phyloP scores from a whole-genome alignment of 495 filamentous ascomycete genomes.

The Hypoxylon cercidicola region DNA sequence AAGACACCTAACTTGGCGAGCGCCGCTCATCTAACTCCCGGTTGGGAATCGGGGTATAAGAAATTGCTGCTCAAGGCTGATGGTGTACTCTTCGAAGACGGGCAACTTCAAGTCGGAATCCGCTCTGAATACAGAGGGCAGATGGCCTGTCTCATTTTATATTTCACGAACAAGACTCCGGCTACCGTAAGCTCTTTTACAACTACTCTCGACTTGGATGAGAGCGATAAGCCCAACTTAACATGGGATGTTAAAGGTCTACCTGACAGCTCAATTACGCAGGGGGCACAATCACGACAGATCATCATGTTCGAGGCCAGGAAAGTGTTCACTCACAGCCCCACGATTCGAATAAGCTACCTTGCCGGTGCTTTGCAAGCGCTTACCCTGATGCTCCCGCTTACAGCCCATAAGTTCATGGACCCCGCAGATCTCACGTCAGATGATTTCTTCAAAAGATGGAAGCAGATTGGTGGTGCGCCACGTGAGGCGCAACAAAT shows the following conservation, averaged over 20 bases:
- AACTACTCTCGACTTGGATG: slow-evolving; percentile 87
- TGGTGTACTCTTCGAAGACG: slow-evolving; percentile 93
- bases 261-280: slow-evolving; percentile 81
- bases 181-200: slow-evolving; percentile 88
- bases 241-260: slow-evolving; percentile 86
- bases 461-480: slow-evolving; percentile 94
- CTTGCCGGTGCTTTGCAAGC: slow-evolving; percentile 94
- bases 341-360: slow-evolving; percentile 93
- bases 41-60: slow-evolving; percentile 94
- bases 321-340: slow-evolving; percentile 81
- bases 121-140: slow-evolving; percentile 93
- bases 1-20: slow-evolving; percentile 87
- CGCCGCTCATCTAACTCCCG: slow-evolving; percentile 89
- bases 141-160: slow-evolving; percentile 93
- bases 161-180: slow-evolving; percentile 93
- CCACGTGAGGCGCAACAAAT: slow-evolving; percentile 88
- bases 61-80: slow-evolving; percentile 80
- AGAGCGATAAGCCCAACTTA: slow-evolving; percentile 71
- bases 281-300: slow-evolving; percentile 85
- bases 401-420: slow-evolving; percentile 95
- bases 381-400: slow-evolving; percentile 88
- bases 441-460: slow-evolving; percentile 98
- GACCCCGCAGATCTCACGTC: slow-evolving; percentile 81
- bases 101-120: slow-evolving; percentile 90
- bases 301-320: slow-evolving; percentile 93